These are phyloP conservation scores for Dendrostoma leiphaemia DNA, from an alignment of 2,329 filamentous ascomycete species.

Conservation along the genomic window DNA sequence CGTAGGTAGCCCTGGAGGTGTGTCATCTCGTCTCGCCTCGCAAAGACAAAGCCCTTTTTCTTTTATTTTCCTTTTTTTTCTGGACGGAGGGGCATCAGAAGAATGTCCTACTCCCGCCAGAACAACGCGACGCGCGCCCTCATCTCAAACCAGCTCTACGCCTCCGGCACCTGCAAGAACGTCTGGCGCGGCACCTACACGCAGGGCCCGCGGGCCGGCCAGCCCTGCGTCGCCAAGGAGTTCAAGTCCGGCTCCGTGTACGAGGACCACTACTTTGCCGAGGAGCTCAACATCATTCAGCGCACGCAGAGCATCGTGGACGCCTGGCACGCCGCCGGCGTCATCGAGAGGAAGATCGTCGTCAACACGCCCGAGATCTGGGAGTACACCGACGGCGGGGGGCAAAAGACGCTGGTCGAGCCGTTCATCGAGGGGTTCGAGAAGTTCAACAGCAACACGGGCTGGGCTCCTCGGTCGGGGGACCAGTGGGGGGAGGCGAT, in stretches of 20 bases:
- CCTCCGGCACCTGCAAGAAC: constrained; percentile 9
- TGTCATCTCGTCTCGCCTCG: too few species aligned
- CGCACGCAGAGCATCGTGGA: constrained; percentile 11
- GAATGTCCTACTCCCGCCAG: background rate
- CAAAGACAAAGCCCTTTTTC: too few species aligned
- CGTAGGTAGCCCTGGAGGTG: too few species aligned
- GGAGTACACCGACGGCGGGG: constrained; percentile 24
- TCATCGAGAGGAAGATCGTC: constrained; percentile 31
- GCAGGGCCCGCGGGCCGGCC: background rate
- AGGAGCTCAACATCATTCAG: constrained; percentile 10
- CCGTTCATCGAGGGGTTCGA: constrained; percentile 40
- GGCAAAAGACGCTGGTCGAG: constrained; percentile 30
- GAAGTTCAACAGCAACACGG: constrained; percentile 44
- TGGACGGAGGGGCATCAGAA: too few species aligned
- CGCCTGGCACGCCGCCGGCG: constrained; percentile 11
- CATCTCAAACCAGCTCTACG: constrained; percentile 6
- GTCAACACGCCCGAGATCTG: constrained; percentile 36
- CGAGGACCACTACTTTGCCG: constrained; percentile 12
- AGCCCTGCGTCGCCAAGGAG: constrained; percentile 12
- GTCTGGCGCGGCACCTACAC: constrained; percentile 9
- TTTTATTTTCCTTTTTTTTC: too few species aligned
- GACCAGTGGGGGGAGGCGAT: constrained; percentile 33
- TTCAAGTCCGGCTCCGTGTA: constrained; percentile 9
- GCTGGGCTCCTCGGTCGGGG: constrained; percentile 31
- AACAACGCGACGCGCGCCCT: constrained; percentile 8